Evolutionary conservation across 345 rosid genomes (phyloP).

Genomic region (Psidium friedrichsthalianum): DNA sequence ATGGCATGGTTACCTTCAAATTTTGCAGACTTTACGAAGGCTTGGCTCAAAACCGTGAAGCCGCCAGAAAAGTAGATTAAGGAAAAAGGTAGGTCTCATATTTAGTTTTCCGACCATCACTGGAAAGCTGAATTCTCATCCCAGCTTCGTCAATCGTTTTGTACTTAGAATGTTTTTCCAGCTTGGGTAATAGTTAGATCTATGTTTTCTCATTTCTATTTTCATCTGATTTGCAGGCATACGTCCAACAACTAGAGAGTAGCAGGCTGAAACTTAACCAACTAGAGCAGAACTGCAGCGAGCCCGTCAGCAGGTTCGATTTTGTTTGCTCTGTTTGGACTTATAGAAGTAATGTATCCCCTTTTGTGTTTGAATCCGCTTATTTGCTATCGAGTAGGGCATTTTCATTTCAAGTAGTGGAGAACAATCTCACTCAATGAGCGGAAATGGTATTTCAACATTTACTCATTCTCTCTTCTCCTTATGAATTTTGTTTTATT

Average conservation of each 20-base stretch:
- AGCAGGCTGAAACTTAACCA: conserved; percentile 57
- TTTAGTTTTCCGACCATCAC: neutral
- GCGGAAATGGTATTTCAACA: conserved; percentile 65
- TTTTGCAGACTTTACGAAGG: conserved; percentile 66
- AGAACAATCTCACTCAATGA: conserved; percentile 76
- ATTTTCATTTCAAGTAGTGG: conserved; percentile 82
- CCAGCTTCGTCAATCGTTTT: neutral
- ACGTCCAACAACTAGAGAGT: conserved; percentile 88
- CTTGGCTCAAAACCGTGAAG: conserved; percentile 99
- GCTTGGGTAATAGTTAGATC: neutral
- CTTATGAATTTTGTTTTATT: neutral
- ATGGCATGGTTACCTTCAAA: neutral
- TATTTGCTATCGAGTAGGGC: conserved; percentile 27
- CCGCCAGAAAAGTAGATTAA: conserved; percentile 90
- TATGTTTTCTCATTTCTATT: neutral
- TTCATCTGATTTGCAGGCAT: conserved; percentile 35
- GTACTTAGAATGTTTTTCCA: neutral
- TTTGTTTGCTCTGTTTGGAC: neutral
- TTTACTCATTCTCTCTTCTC: neutral
- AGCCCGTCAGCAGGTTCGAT: conserved; percentile 61
- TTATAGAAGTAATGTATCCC: neutral
- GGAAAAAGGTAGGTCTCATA: conserved; percentile 59
- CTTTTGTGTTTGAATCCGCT: neutral
- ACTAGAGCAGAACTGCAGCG: conserved; percentile 82
- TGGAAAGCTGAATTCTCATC: neutral